Conservation (phyloP, 1,284 basidiomycete genomes). For the Ustilago tritici region DNA sequence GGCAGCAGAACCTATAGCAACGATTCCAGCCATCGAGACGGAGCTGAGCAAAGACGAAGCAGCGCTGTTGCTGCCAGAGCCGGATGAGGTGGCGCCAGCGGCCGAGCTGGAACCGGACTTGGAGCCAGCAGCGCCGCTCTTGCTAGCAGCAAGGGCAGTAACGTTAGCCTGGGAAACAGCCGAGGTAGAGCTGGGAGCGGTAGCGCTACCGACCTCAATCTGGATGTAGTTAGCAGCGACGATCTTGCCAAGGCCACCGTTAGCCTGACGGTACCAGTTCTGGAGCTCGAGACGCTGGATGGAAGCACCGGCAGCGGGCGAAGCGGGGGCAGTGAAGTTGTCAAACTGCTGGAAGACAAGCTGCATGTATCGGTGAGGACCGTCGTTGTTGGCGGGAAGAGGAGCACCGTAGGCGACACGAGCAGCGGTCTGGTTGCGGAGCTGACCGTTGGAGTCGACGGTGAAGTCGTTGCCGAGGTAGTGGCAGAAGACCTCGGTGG, state of each 20-base stretch:
- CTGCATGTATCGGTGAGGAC: conserved; percentile 60
- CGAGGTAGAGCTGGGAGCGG: conserved; percentile 44
- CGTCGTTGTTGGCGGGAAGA: conserved; percentile 47
- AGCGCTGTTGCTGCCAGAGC: conserved; percentile 9
- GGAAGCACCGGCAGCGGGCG: conserved; percentile 32
- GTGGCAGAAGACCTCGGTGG: conserved; percentile 44
- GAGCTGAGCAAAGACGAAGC: conserved; percentile 15
- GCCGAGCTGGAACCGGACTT: conserved; percentile 20
- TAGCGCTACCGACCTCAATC: conserved; percentile 45
- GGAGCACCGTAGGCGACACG: conserved; percentile 51
- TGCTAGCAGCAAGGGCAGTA: conserved; percentile 42
- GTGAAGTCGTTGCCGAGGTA: conserved; percentile 54
- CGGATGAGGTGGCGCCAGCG: conserved; percentile 10
- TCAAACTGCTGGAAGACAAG: conserved; percentile 58
- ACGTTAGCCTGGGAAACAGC: conserved; percentile 36
- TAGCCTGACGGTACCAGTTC: conserved; percentile 49
- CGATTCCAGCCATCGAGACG: conserved; percentile 32
- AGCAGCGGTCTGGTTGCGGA: conserved; percentile 38
- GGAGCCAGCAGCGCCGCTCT: conserved; percentile 31
- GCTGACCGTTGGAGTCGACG: conserved; percentile 26
- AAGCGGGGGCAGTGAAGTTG: conserved; percentile 51
- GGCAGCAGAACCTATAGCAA: conserved; percentile 40
- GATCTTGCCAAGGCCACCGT: conserved; percentile 53
- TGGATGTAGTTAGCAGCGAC: conserved; percentile 60
- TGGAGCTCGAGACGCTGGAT: conserved; percentile 33